Conservation (phyloP, 257 asterid genomes). For the Primulina huaijiensis region DNA sequence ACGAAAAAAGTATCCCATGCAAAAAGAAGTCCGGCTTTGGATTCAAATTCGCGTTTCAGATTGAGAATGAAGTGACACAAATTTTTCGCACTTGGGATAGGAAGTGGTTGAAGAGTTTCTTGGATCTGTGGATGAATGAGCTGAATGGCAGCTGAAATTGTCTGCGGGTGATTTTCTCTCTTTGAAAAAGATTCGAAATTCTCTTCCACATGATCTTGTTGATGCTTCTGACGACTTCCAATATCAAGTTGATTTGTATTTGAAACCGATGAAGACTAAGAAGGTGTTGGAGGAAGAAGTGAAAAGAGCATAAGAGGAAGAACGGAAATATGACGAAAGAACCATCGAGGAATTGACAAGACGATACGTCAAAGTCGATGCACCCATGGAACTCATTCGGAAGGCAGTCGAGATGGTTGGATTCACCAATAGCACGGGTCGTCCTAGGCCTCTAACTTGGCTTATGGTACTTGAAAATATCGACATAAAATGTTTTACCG, state of each 20-base stretch:
- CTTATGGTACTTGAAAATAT: constrained; percentile 75
- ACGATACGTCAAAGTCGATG: constrained; percentile 68
- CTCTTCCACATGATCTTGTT: constrained; percentile 69
- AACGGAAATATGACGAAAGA: constrained; percentile 52
- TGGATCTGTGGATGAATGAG: constrained; percentile 60
- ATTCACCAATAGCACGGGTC: constrained; percentile 86
- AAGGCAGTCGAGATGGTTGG: constrained; percentile 67
- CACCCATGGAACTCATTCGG: constrained; percentile 59
- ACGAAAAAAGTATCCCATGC: constrained; percentile 71
- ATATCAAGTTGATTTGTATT: constrained; percentile 59
- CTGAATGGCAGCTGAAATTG: constrained; percentile 77
- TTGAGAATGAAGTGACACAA: constrained; percentile 60
- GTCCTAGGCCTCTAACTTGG: constrained; percentile 76
- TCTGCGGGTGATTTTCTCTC: constrained; percentile 78
- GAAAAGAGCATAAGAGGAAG: constrained; percentile 58
- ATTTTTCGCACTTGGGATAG: constrained; percentile 68
- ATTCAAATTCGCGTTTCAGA: constrained; percentile 48
- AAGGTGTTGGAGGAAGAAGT: constrained; percentile 54
- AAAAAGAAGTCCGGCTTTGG: constrained; percentile 71
- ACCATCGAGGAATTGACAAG: constrained; percentile 70
- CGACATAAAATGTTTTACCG: constrained; percentile 89
- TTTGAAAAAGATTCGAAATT: constrained; percentile 64
- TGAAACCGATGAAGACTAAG: constrained; percentile 67
- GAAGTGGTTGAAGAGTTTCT: constrained; percentile 62
- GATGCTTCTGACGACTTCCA: constrained; percentile 71